A percentile compares a stretch with the other conserved stretches of the same genome.
Conservation (phyloP, 1,284 basidiomycete species). For the Ganoderma boninense region DNA sequence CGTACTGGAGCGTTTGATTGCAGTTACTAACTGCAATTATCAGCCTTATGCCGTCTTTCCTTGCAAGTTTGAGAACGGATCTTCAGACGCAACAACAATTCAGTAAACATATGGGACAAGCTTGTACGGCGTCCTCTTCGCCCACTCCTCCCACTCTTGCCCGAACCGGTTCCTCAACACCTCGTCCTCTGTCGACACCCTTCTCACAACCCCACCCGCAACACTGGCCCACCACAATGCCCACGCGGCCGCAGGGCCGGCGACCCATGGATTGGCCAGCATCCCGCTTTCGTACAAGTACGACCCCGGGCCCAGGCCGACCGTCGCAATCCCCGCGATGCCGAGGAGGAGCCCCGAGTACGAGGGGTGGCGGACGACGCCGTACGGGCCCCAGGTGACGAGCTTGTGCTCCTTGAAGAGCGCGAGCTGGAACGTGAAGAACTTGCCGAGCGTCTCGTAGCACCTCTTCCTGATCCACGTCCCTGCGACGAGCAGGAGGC, state of each 20-base stretch:
- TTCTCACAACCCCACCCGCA: not conserved
- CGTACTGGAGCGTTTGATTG: no score
- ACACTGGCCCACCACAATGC: not conserved
- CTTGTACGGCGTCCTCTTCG: constrained; percentile 14
- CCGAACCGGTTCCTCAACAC: constrained; percentile 15
- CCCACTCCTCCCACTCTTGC: constrained; percentile 18
- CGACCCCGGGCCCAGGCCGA: not conserved
- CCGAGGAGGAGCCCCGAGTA: not conserved
- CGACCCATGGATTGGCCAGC: not conserved
- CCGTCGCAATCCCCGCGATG: not conserved
- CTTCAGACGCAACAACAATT: not conserved
- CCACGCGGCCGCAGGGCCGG: not conserved
- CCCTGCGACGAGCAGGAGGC: constrained; percentile 2
- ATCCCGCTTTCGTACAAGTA: not conserved
- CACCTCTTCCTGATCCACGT: not conserved
- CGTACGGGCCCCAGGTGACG: constrained; percentile 3
- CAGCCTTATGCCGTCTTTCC: no score
- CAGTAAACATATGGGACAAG: constrained; percentile 13
- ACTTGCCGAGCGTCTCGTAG: constrained; percentile 1
- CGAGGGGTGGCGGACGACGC: not conserved
- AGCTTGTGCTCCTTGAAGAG: constrained; percentile 7
- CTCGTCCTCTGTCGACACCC: constrained; percentile 12
- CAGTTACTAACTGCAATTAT: no score
- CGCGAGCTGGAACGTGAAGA: constrained; percentile 2
- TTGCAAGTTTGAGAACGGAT: not conserved